Evolutionary conservation across 805 yeast species (phyloP).

Genomic region (Saccharomyces eubayanus): DNA sequence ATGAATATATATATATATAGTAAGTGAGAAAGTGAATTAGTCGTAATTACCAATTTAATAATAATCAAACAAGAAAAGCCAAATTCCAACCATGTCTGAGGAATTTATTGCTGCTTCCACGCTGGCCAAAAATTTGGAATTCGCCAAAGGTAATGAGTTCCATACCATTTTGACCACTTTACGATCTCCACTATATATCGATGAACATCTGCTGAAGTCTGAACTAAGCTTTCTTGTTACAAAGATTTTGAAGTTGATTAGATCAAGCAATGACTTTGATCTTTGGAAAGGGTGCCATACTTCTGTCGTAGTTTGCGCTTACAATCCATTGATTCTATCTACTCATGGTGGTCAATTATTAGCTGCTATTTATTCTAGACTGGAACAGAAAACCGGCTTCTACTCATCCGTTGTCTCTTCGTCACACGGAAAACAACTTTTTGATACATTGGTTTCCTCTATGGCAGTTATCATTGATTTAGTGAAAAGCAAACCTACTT

Average conservation of each 20-base stretch:
- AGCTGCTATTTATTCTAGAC: conserved; percentile 19
- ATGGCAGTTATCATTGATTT: conserved; percentile 29
- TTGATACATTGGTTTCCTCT: conserved; percentile 27
- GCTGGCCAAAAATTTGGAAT: conserved; percentile 23
- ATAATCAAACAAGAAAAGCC: neutral
- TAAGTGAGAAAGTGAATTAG: neutral
- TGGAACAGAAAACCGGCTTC: conserved; percentile 23
- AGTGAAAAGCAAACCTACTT: conserved; percentile 71
- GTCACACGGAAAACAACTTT: conserved; percentile 15
- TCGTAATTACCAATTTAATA: neutral
- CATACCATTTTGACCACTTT: conserved; percentile 21
- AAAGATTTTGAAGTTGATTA: conserved; percentile 36
- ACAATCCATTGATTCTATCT: conserved; percentile 29
- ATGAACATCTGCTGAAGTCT: conserved; percentile 26
- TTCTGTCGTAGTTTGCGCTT: conserved; percentile 36
- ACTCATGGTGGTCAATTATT: conserved; percentile 27
- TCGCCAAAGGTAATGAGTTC: conserved; percentile 24
- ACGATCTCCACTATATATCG: conserved; percentile 22
- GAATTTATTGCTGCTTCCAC: conserved; percentile 18
- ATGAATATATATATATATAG: neutral
- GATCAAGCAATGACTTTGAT: conserved; percentile 36
- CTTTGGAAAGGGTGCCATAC: conserved; percentile 57
- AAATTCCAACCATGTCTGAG: conserved; percentile 2
- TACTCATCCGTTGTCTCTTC: conserved; percentile 14
- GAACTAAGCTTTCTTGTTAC: conserved; percentile 28